phyloP scores from a whole-genome alignment of 768 basidiomycete genomes.

The Omphalotus guepiniiformis region DNA sequence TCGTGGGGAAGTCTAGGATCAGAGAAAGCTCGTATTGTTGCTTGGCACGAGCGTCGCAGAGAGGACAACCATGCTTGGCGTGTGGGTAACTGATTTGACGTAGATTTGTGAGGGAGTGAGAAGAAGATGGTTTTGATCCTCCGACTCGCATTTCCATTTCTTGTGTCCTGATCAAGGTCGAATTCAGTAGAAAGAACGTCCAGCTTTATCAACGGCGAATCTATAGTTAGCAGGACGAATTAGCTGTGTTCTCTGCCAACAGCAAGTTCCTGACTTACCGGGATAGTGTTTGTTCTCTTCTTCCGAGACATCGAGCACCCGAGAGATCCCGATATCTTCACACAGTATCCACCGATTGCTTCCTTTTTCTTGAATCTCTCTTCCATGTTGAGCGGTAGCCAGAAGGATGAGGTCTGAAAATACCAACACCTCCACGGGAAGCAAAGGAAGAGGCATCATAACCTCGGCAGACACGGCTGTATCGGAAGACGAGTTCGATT shows the following conservation, averaged over 20 bases:
- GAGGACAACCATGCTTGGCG: constrained; percentile 43
- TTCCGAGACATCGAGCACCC: constrained; percentile 45
- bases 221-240: constrained; percentile 13
- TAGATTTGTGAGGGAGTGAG: constrained; percentile 14
- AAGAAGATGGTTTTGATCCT: constrained; percentile 32
- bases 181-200: constrained; percentile 46
- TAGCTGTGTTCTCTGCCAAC: constrained; percentile 6
- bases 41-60: constrained; percentile 47
- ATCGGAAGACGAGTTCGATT: constrained; percentile 25
- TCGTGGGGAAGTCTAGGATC: constrained; percentile 18
- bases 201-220: constrained; percentile 34
- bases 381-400: constrained; percentile 25
- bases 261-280: constrained; percentile 10
- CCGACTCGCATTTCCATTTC: constrained; percentile 26
- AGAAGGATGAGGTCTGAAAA: constrained; percentile 73
- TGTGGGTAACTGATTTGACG: constrained; percentile 8
- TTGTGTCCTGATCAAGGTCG: constrained; percentile 34
- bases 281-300: constrained; percentile 16
- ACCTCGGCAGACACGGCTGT: constrained; percentile 20
- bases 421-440: constrained; percentile 37
- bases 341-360: constrained; percentile 23
- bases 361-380: constrained; percentile 14
- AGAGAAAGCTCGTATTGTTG: constrained; percentile 37
- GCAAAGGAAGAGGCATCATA: constrained; percentile 2
- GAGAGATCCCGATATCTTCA: constrained; percentile 38